Evolutionary conservation across 2,329 filamentous ascomycete genomes (phyloP), one percentile per base, ranked within the genome.

Genomic region (Talaromyces sp.): DNA sequence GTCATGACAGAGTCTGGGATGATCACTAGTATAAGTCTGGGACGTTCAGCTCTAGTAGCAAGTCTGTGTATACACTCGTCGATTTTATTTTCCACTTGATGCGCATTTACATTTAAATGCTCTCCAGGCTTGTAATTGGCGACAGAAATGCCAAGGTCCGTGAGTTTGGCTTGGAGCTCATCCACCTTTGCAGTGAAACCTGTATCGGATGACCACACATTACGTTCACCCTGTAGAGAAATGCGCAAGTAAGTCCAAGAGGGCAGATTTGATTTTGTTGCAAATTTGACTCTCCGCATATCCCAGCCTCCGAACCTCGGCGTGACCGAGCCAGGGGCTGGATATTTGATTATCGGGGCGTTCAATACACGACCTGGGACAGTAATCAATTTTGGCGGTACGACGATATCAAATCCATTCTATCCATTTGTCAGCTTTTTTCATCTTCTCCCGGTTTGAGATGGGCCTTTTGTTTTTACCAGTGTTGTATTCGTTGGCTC

Each of bases 311-410:
- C 90, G 19, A 79, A 77, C 1, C 64, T 67, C 0, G 84, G 77
- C 1, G 60, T 72, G 9, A 82, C 65, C 62, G 69, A 64, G 39
- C 11, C 39, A 16, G 27, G 27, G 27, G 14, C 4, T 67, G 72
- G 16, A 71, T 96, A 96, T 2, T 78, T 74, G 33, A 96, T 78
- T 0, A 68, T 71, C 0, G 92, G 92, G 0, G 85, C 72, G 0
- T 71, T 48, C 0, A 96, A 82, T 43, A 94, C 84, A 6, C 93
- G 87, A 1, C 87, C 93, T 0, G 82, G 82, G 0, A 97, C 90
- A 0, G 89, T 90, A 35, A 96, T 80, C 43, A 97, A 82, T 1
- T 80, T 75, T 14, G 83, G 78, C 76, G 39, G 39, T n/a, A 43
- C 14, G 10, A 66, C 1, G 70, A 56, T 27, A 43, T 81, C 82